phyloP scores from a whole-genome alignment of 2,329 filamentous ascomycete species.

The Exophiala aquamarina region DNA sequence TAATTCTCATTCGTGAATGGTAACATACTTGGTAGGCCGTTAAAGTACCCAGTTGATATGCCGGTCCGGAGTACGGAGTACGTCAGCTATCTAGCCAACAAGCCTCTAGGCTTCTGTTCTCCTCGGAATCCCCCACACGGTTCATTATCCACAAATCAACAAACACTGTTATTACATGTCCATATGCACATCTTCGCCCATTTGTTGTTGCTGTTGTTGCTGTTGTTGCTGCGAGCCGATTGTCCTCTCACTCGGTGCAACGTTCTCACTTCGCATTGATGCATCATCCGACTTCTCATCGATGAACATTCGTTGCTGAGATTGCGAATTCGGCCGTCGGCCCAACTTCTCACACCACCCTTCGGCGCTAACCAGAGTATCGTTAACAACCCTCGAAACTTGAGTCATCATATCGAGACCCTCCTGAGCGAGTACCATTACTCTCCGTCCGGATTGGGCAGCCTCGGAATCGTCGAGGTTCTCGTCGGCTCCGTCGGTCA shows the following conservation, averaged over 20 bases:
- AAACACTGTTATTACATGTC: conserved; percentile 13
- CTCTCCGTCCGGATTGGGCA: conserved; percentile 66
- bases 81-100: too few species aligned
- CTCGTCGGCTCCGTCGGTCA: conserved; percentile 46
- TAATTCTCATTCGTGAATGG: too few species aligned
- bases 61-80: too few species aligned
- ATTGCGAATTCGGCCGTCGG: conserved; percentile 36
- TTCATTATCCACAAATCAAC: too few species aligned
- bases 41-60: too few species aligned
- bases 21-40: too few species aligned
- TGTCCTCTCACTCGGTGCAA: conserved; percentile 4
- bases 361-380: conserved; percentile 87
- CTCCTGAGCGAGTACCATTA: conserved; percentile 83
- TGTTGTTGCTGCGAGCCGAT: not conserved
- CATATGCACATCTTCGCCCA: conserved; percentile 11
- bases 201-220: not conserved
- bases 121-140: too few species aligned
- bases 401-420: conserved; percentile 93
- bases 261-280: conserved; percentile 6
- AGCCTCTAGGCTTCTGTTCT: too few species aligned
- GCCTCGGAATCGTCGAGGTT: conserved; percentile 43
- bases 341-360: conserved; percentile 83
- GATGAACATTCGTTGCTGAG: conserved; percentile 1
- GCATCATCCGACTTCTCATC: conserved; percentile 13
- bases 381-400: conserved; percentile 82